Conservation (phyloP, 371 early-diverging fungal species). For the Dichotomocladium elegans region DNA sequence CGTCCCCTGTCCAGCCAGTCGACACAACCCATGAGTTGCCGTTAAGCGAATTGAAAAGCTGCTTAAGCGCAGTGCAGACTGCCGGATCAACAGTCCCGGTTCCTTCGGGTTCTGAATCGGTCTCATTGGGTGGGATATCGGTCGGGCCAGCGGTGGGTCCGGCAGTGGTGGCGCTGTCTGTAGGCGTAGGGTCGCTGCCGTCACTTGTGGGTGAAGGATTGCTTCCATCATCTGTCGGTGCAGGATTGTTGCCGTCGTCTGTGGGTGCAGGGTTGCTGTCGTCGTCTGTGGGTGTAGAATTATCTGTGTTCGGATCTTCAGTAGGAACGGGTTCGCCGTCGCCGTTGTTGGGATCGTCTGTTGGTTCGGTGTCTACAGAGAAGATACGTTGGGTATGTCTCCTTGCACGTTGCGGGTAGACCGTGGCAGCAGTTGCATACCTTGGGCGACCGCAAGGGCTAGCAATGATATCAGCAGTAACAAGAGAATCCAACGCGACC, state of each 20-base stretch:
- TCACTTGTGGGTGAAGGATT: neutral
- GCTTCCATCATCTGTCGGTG: neutral
- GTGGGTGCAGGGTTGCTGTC: neutral
- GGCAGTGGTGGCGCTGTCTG: neutral
- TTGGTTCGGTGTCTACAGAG: neutral
- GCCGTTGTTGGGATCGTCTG: neutral
- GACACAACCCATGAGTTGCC: conserved; percentile 32
- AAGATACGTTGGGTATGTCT: neutral
- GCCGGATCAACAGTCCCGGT: neutral
- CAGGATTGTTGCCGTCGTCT: neutral
- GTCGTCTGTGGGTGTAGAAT: neutral
- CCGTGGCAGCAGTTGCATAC: neutral
- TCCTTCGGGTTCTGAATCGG: neutral
- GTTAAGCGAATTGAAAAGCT: conserved; percentile 26
- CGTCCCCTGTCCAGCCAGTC: conserved; percentile 33
- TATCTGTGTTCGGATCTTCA: neutral
- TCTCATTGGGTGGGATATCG: neutral
- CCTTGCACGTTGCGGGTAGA: neutral
- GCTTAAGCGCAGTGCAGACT: conserved; percentile 29
- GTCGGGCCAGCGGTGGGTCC: neutral
- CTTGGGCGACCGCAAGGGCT: no score
- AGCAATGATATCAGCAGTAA: no score
- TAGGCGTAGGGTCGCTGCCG: neutral
- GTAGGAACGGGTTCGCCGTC: neutral
- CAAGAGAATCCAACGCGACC: neutral